Percentiles rank a stretch among this genome's conserved stretches.
These are phyloP conservation scores for Opeltia flavorubescens DNA, from an alignment of 495 filamentous ascomycete genomes.

Conservation along the genomic window DNA sequence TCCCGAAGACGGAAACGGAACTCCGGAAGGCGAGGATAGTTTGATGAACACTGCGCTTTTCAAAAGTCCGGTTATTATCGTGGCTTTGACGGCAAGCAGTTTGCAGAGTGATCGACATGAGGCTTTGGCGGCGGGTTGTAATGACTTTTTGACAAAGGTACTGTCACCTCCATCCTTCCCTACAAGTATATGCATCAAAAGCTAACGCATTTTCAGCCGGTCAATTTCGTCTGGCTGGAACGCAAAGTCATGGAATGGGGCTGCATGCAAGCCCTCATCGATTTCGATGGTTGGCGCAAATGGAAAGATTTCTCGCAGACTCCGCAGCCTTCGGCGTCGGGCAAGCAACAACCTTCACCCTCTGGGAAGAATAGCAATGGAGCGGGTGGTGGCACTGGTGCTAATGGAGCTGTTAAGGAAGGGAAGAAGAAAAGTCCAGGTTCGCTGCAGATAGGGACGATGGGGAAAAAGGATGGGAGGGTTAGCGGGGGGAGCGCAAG, in stretches of 20 bases:
- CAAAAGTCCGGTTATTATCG: conserved; percentile 94
- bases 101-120: conserved; percentile 91
- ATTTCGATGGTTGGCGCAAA: conserved; percentile 95
- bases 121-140: conserved; percentile 88
- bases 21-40: conserved; percentile 44
- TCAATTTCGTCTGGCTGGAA: conserved; percentile 95
- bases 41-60: conserved; percentile 61
- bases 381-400: neutral
- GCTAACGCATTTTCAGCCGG: conserved; percentile 44
- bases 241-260: conserved; percentile 99
- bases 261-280: conserved; percentile 93
- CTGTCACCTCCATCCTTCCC: conserved; percentile 13
- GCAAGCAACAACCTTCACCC: conserved; percentile 3
- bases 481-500: neutral
- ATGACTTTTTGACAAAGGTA: conserved; percentile 98
- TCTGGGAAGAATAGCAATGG: neutral
- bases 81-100: conserved; percentile 84
- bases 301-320: conserved; percentile 67
- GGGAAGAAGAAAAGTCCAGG: neutral
- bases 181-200: neutral
- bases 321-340: neutral
- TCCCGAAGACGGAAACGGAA: conserved; percentile 7
- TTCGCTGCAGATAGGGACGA: neutral
- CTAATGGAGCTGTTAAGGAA: neutral
- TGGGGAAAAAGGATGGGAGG: neutral